Conservation (phyloP, 2,329 filamentous ascomycete species). For the Sporothrix phasma region DNA sequence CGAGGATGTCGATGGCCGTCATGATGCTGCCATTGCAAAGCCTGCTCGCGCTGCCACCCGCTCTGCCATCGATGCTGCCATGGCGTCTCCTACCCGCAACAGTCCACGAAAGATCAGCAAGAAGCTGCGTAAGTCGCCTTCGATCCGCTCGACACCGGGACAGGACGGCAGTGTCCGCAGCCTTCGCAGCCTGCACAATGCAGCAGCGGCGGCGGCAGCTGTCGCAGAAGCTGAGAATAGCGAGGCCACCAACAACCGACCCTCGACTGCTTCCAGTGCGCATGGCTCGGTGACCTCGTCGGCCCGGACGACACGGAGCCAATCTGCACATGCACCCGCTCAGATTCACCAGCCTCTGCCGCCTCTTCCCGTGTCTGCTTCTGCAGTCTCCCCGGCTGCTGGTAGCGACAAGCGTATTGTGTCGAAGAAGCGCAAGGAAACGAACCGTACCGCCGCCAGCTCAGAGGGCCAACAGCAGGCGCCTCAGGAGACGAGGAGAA, state of each 20-base stretch:
- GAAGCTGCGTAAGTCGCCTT: constrained; percentile 42
- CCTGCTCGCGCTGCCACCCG: neutral
- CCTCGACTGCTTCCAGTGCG: neutral
- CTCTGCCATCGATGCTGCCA: neutral
- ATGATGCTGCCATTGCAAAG: neutral
- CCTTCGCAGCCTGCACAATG: constrained; percentile 1
- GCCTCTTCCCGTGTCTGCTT: neutral
- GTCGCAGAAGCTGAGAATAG: neutral
- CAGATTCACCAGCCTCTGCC: constrained; percentile 11
- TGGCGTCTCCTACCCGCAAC: constrained; percentile 15
- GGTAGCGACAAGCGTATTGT: neutral
- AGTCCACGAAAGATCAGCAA: constrained; percentile 33
- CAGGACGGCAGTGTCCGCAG: constrained; percentile 4
- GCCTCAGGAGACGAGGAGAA: neutral
- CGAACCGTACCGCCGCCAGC: neutral
- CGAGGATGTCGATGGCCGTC: neutral
- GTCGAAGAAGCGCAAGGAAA: constrained; percentile 8
- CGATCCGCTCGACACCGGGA: neutral
- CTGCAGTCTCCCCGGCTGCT: neutral
- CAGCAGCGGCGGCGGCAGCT: neutral
- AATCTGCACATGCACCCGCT: neutral
- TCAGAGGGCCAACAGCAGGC: neutral
- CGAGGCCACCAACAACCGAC: neutral
- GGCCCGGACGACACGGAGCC: neutral
- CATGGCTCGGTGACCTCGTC: neutral